A percentile compares a stretch with the other conserved stretches of the same genome.
Conservation (phyloP, 148 eudicot species). For the Euryodendron excelsum region DNA sequence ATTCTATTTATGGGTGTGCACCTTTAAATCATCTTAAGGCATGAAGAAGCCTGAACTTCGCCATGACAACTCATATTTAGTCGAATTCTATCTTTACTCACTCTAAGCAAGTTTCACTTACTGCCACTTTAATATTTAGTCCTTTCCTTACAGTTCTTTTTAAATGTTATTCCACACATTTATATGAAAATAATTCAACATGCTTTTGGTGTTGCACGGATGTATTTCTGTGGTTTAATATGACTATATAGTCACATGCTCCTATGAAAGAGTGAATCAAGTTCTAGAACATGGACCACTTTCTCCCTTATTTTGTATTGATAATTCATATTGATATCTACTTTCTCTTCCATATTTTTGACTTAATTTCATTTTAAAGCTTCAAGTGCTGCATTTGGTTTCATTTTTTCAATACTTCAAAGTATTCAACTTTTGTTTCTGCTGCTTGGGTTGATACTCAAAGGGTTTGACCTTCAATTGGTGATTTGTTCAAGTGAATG, state of each 20-base stretch:
- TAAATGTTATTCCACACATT: too few relatives aligned
- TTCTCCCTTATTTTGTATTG: background rate
- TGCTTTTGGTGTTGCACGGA: background rate
- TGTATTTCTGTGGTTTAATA: background rate
- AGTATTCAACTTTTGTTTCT: background rate
- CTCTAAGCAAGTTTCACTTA: too few relatives aligned
- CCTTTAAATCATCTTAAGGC: too few relatives aligned
- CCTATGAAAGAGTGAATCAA: background rate
- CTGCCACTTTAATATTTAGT: too few relatives aligned
- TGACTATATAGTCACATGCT: slow-evolving; percentile 4
- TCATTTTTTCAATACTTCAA: background rate
- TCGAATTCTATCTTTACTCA: too few relatives aligned
- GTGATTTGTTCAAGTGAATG: background rate
- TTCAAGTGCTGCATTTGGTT: background rate
- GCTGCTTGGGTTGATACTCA: background rate
- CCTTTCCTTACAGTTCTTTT: too few relatives aligned
- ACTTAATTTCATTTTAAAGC: background rate
- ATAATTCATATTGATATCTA: background rate
- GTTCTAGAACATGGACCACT: background rate
- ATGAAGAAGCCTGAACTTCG: too few relatives aligned
- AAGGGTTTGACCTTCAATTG: slow-evolving; percentile 1
- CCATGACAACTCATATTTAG: too few relatives aligned
- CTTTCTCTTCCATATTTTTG: background rate
- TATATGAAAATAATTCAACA: background rate
- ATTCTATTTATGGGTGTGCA: too few relatives aligned